A percentile compares a stretch with the other conserved stretches of the same genome.
phyloP scores from a whole-genome alignment of 2,329 filamentous ascomycete species.

The Aspergillus transmontanensis region DNA sequence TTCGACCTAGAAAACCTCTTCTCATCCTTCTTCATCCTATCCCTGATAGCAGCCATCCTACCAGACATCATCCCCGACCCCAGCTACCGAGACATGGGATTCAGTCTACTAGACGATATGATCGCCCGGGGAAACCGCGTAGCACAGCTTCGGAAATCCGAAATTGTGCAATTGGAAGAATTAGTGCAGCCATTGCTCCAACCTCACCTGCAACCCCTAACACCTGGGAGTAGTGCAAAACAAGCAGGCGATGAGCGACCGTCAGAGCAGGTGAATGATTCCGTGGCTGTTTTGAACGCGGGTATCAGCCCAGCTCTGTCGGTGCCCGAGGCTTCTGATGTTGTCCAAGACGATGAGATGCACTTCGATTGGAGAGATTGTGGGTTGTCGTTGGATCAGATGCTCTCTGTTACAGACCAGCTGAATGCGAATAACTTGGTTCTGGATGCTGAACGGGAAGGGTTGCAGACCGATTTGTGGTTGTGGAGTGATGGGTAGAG shows the following conservation, averaged over 20 bases:
- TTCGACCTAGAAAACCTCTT: constrained; percentile 30
- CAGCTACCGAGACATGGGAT: constrained; percentile 40
- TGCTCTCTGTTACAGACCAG: constrained; percentile 24
- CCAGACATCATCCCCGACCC: constrained; percentile 47
- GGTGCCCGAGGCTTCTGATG: not conserved
- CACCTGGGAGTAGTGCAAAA: not conserved
- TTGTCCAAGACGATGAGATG: constrained; percentile 16
- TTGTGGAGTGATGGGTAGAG: constrained; percentile 20
- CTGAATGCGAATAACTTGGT: constrained; percentile 21
- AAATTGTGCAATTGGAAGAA: constrained; percentile 25
- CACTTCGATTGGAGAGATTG: constrained; percentile 23
- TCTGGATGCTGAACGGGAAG: constrained; percentile 18
- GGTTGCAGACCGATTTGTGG: constrained; percentile 21
- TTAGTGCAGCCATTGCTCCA: constrained; percentile 17
- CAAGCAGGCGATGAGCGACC: not conserved
- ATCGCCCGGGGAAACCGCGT: constrained; percentile 23
- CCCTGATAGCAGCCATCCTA: constrained; percentile 39
- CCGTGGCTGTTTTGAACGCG: not conserved
- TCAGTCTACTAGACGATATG: constrained; percentile 22
- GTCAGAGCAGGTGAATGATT: not conserved
- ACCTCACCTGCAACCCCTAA: not conserved
- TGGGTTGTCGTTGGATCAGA: constrained; percentile 24
- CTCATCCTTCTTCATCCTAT: constrained; percentile 41
- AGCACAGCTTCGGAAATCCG: constrained; percentile 25
- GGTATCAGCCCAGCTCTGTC: not conserved